These are phyloP conservation scores for Fusarium sp. DNA, from an alignment of 2,329 filamentous ascomycete species.

Conservation along the genomic window DNA sequence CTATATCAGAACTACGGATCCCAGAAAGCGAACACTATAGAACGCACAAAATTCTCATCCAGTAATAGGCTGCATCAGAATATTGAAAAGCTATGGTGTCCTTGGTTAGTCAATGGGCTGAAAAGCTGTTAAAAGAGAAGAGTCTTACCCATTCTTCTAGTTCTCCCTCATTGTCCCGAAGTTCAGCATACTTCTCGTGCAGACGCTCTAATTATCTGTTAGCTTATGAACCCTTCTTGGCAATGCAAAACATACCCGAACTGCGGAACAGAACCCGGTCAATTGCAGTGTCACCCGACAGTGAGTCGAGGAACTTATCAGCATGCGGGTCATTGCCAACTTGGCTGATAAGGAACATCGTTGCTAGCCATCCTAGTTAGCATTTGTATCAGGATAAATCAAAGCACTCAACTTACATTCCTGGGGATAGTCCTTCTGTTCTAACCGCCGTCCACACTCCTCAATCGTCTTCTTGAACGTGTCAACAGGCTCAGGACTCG, in stretches of 20 bases:
- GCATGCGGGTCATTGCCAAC: background rate
- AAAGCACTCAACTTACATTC: too few relatives aligned
- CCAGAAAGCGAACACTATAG: background rate
- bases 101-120: accelerated
- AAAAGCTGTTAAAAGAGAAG: too few relatives aligned
- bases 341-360: background rate
- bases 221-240: accelerated
- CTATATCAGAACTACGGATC: too few relatives aligned
- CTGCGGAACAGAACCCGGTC: background rate
- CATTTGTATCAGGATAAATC: too few relatives aligned
- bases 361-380: background rate
- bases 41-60: accelerated
- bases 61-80: background rate
- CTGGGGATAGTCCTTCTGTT: background rate
- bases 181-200: background rate
- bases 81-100: background rate
- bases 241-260: accelerated
- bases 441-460: background rate
- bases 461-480: background rate
- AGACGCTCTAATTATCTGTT: background rate
- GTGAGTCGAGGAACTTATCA: background rate
- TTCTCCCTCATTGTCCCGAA: background rate
- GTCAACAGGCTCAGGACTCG: background rate
- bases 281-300: background rate
- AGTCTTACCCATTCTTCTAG: background rate